A percentile compares a stretch with the other conserved stretches of the same genome.
Conservation (phyloP, 2,329 filamentous ascomycete genomes). For the Aspergillus pseudotamarii region DNA sequence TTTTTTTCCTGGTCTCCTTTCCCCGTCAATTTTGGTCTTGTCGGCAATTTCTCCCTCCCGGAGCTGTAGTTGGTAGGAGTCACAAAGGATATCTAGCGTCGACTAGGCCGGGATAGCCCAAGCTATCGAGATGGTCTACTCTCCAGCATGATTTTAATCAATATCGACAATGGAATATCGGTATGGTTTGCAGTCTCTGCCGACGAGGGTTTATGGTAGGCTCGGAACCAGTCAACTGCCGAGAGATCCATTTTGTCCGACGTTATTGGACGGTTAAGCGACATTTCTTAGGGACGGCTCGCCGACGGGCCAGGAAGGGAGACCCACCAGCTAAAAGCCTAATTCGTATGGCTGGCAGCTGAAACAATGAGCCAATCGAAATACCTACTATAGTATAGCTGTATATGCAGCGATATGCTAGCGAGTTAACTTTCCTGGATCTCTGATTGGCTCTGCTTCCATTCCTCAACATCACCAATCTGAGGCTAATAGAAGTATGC, state of each 20-base stretch:
- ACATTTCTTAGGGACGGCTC: neutral
- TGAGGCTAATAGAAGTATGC: neutral
- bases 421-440: neutral
- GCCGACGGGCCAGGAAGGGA: neutral
- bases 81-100: neutral
- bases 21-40: neutral
- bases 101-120: neutral
- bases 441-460: neutral
- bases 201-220: no score
- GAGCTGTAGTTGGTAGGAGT: neutral
- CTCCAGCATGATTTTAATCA: no score
- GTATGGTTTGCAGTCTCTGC: no score
- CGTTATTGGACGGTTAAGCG: neutral
- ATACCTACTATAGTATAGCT: neutral
- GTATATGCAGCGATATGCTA: neutral
- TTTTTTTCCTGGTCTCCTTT: neutral
- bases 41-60: neutral
- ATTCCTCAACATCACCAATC: neutral
- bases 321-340: neutral
- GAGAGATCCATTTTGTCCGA: neutral
- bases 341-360: neutral
- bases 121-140: neutral
- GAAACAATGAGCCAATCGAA: neutral
- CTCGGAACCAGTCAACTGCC: neutral
- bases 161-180: no score